A percentile compares a stretch with the other conserved stretches of the same genome.
Evolutionary conservation across 192 early-diverging fungal genomes (phyloP).

Genomic region (Entomortierella chlamydospora): DNA sequence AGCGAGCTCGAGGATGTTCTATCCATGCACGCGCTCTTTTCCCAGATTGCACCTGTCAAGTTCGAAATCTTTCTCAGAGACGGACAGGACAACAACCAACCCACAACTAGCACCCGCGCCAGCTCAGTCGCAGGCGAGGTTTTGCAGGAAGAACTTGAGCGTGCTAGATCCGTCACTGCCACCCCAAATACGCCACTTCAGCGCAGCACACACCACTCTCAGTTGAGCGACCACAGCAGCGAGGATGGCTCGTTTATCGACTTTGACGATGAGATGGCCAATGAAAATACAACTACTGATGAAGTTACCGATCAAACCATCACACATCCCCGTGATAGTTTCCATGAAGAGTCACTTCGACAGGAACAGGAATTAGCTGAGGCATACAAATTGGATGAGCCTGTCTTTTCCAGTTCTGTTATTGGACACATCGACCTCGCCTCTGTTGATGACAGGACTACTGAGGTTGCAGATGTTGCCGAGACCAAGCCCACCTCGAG

Average conservation of each 20-base stretch:
- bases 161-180: slow-evolving; percentile 18
- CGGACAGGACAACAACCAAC: background rate
- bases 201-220: slow-evolving; percentile 1
- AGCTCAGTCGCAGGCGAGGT: slow-evolving; percentile 9
- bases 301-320: slow-evolving; percentile 4
- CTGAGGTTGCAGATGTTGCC: background rate
- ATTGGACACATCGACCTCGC: background rate
- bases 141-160: background rate
- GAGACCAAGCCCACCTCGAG: background rate
- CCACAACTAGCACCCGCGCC: background rate
- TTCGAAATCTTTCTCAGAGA: slow-evolving; percentile 39
- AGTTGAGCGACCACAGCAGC: slow-evolving; percentile 9
- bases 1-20: slow-evolving; percentile 51
- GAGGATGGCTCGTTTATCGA: slow-evolving; percentile 50
- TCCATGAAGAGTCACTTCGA: slow-evolving; percentile 8
- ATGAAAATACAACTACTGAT: background rate
- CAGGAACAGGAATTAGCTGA: slow-evolving; percentile 45
- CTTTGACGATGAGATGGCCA: slow-evolving; percentile 21
- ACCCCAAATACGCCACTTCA: slow-evolving; percentile 4
- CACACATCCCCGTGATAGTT: slow-evolving; percentile 16
- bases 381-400: slow-evolving; percentile 9
- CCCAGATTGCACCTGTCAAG: slow-evolving; percentile 35
- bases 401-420: slow-evolving; percentile 26
- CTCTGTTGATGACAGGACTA: background rate
- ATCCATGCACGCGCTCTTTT: slow-evolving; percentile 38